These are phyloP conservation scores for Ampelocalamus luodianensis DNA, from an alignment of 176 grass and related monocot species.

Conservation along the genomic window DNA sequence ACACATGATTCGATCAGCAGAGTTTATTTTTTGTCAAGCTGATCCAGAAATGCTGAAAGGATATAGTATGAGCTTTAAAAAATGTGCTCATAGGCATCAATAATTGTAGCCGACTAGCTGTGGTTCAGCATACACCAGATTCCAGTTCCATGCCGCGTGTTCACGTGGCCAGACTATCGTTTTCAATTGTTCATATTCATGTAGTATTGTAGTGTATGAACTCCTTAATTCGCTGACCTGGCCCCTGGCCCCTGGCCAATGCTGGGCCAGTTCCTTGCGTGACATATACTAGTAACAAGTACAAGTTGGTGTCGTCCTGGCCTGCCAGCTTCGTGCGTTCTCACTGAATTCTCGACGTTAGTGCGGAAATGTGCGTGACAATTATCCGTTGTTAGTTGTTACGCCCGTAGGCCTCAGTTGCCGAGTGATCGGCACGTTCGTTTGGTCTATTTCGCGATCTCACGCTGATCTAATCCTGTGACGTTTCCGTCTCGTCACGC, in stretches of 20 bases:
- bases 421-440: background rate
- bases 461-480: background rate
- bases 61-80: background rate
- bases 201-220: background rate
- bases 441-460: background rate
- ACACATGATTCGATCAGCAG: background rate
- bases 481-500: background rate
- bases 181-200: conserved; percentile 43
- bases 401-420: background rate
- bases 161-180: conserved; percentile 36
- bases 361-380: background rate
- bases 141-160: conserved; percentile 28
- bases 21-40: background rate
- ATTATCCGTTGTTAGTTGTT: too few species aligned
- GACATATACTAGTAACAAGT: background rate
- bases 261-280: background rate
- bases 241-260: background rate
- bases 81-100: background rate
- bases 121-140: background rate
- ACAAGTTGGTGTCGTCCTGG: background rate
- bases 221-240: background rate
- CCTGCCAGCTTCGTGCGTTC: background rate
- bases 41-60: background rate
- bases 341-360: background rate
- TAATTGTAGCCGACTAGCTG: background rate